A percentile compares a stretch with the other conserved stretches of the same genome.
phyloP scores from a whole-genome alignment of 768 basidiomycete species.

The Tylopilus subfusipes region DNA sequence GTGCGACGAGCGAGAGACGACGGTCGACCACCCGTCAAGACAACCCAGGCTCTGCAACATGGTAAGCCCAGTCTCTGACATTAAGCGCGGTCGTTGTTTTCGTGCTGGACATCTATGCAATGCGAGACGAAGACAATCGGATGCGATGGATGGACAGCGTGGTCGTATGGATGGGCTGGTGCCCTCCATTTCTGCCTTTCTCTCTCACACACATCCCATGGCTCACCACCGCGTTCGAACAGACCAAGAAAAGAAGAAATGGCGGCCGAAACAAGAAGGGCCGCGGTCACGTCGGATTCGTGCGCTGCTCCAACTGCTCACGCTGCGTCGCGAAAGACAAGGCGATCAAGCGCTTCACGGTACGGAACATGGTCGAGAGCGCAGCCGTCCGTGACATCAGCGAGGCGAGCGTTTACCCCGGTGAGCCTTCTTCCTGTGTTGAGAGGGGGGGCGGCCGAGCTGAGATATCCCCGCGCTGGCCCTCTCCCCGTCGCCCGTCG shows the following conservation, averaged over 20 bases:
- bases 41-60: constrained; percentile 24
- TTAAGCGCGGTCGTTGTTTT: background rate
- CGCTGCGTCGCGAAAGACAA: constrained; percentile 98
- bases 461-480: no score
- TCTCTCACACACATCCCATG: background rate
- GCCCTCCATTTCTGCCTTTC: background rate
- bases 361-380: constrained; percentile 99
- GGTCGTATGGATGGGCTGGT: constrained; percentile 9
- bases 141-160: constrained; percentile 6
- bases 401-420: constrained; percentile 90
- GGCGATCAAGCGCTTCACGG: constrained; percentile 99
- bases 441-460: background rate
- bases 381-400: constrained; percentile 97
- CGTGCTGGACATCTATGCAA: constrained; percentile 1
- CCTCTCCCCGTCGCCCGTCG: no score
- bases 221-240: constrained; percentile 7
- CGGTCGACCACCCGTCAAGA: constrained; percentile 23
- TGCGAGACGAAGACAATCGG: background rate
- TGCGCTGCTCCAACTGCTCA: constrained; percentile 99
- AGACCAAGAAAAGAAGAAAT: constrained; percentile 99
- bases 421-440: constrained; percentile 36
- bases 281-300: constrained; percentile 90
- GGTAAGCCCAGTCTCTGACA: constrained; percentile 23
- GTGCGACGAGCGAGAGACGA: constrained; percentile 12
- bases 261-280: constrained; percentile 99